Evolutionary conservation across 768 basidiomycete species (phyloP), one percentile per base, ranked within the genome.

Genomic region (Mycena sanguinolenta): DNA sequence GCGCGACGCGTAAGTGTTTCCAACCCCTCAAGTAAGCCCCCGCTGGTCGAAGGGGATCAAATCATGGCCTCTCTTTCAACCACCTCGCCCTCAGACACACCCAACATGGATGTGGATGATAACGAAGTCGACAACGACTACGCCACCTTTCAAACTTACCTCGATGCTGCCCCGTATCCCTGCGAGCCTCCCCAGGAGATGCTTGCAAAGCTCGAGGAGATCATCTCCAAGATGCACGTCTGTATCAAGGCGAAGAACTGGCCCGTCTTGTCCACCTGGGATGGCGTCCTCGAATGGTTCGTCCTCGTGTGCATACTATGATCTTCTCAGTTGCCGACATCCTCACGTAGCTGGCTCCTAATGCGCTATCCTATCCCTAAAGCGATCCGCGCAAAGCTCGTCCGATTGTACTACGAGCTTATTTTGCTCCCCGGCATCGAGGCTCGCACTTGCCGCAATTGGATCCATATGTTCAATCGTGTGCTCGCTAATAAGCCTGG

Each of bases 311-410:
- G 68, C 58, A n/a, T 53, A 49, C 44, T 25, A 38, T 57, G 10
- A 61, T n/a, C 50, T 34, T 54, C n/a, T 64, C 52, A 46, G 38
- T 42, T 67, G 13, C 38, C 25, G 27, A 58, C 58, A 46, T 17
- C 27, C 23, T 54, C 44, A 6, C 50, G 39, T 70, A 95, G 94
- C 79, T 95, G 94, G 94, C 78, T 95, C 57, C 82, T 91, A 73
- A 89, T 95, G 90, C 89, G 90, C 46, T 95, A 95, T 79, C 94
- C 94, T 4, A 87, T 95, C 74, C 80, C 87, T 52, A 92, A 88
- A 67, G 75, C 89, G 36, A 89, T 88, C 54, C 91, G 94, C 21
- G 90, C 91, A 25, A 91, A 89, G 77, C 88, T 95, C 62, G 92
- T 90, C 17, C 86, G 85, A 42, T 81, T 95, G 57, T 95, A 95